Evolutionary conservation across 257 asterid genomes (phyloP).

Genomic region (Gentiana dahurica): DNA sequence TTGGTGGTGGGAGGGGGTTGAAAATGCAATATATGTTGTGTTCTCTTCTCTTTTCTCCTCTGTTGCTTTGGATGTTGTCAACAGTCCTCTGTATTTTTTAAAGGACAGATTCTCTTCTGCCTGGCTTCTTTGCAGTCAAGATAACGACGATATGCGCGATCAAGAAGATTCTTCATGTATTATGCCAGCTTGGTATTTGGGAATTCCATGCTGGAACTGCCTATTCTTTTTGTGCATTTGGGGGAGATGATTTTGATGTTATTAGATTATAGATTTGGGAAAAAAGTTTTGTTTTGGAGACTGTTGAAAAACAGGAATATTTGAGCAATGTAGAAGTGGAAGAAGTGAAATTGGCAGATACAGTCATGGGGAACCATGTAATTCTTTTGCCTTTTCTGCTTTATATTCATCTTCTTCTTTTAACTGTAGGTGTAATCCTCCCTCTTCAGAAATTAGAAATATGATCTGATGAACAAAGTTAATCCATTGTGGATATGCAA

Average conservation of each 20-base stretch:
- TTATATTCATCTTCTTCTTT: no score
- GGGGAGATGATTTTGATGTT: slow-evolving; percentile 5
- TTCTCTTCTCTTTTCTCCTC: slow-evolving; percentile 29
- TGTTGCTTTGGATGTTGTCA: slow-evolving; percentile 29
- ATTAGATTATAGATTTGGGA: slow-evolving; percentile 2
- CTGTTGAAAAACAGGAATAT: slow-evolving; percentile 6
- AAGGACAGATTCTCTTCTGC: slow-evolving; percentile 9
- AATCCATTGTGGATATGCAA: no score
- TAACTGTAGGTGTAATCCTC: no score
- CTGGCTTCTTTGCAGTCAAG: slow-evolving; percentile 10
- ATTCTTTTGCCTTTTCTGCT: no score
- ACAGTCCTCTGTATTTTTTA: slow-evolving; percentile 15
- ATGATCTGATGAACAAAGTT: no score
- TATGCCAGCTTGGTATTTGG: slow-evolving; percentile 10
- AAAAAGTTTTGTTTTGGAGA: slow-evolving; percentile 13
- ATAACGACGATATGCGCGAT: slow-evolving; percentile 10
- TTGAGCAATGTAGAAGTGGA: slow-evolving; percentile 13
- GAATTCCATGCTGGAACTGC: slow-evolving; percentile 2
- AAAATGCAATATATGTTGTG: slow-evolving; percentile 32
- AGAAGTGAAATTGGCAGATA: slow-evolving; percentile 8
- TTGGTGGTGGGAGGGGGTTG: slow-evolving; percentile 3
- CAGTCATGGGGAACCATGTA: no score
- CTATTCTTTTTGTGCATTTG: slow-evolving; percentile 11
- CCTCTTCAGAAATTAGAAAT: no score
- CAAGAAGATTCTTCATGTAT: neutral